Conservation (phyloP, 352 stramenopile genomes). For the Elongisporangium prolatum region DNA sequence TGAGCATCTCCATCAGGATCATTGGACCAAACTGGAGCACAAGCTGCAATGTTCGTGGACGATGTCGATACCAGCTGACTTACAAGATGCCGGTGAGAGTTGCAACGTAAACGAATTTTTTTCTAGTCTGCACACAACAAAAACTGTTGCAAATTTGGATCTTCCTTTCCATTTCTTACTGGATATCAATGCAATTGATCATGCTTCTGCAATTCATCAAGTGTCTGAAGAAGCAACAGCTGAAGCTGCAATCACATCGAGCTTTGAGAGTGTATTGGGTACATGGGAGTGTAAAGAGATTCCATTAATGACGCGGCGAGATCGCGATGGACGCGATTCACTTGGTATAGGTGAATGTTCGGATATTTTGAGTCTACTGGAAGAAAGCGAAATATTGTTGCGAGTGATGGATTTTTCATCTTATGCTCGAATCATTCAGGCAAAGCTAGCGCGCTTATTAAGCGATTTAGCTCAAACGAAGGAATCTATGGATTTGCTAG, state of each 20-base stretch:
- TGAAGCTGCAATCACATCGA: slow-evolving; percentile 55
- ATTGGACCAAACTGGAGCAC: slow-evolving; percentile 73
- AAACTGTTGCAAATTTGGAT: slow-evolving; percentile 13
- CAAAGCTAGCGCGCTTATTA: slow-evolving; percentile 37
- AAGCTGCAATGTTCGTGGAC: slow-evolving; percentile 52
- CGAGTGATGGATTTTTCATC: slow-evolving; percentile 69
- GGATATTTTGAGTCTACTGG: slow-evolving; percentile 49
- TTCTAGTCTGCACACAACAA: slow-evolving; percentile 1
- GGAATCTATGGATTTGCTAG: slow-evolving; percentile 44
- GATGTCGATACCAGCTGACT: not conserved
- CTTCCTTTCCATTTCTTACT: slow-evolving; percentile 50
- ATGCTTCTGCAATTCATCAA: slow-evolving; percentile 45
- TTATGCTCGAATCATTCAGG: slow-evolving; percentile 53
- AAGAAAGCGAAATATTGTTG: slow-evolving; percentile 71
- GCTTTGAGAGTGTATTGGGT: slow-evolving; percentile 44
- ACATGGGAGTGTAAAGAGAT: slow-evolving; percentile 66
- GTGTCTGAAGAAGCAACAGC: slow-evolving; percentile 66
- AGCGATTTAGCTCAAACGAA: slow-evolving; percentile 42
- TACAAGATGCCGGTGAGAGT: not conserved
- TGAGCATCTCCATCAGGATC: slow-evolving; percentile 42
- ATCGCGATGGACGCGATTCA: slow-evolving; percentile 54
- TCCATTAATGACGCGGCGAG: slow-evolving; percentile 33
- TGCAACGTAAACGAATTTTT: slow-evolving; percentile 1
- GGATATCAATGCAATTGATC: slow-evolving; percentile 30
- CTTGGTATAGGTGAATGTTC: slow-evolving; percentile 49